Evolutionary conservation across 768 basidiomycete genomes (phyloP), one percentile per base, ranked within the genome.

Genomic region (Suillus decipiens): DNA sequence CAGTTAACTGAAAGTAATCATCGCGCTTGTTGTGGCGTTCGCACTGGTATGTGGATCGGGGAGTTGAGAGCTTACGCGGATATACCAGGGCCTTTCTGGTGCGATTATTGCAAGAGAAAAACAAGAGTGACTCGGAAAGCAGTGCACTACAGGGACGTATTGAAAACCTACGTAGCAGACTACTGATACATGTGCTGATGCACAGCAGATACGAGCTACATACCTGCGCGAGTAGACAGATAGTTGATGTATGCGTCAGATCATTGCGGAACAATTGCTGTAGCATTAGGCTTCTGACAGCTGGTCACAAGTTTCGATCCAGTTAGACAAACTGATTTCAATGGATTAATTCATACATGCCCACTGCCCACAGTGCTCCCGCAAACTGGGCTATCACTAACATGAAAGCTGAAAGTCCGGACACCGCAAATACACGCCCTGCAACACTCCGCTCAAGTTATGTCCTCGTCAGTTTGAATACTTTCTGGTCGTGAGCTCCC

Each of bases 341-440:
- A 39, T 39, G 10, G 3, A 36, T 50, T 10, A 5, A 57, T 31
- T 61, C 53, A 61, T 28, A 36, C 24, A 17, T 58, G 24, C 36
- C 12, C 60, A 24, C 37, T 58, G 17, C 60, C 60, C 60, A 56
- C 19, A 54, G 31, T 14, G 60, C 60, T 12, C 48, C 48, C 4
- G 37, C 60, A 19, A 60, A 22, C 50, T 60, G 59, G n/a, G 74
- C 47, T 36, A 73, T 53, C 31, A 75, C 67, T 56, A 73, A 51
- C 36, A 73, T 75, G 24, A 75, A 28, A 10, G 67, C 65, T n/a
- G 74, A 61, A 3, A 73, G 66, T 2, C 70, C 72, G 11, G 74
- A 67, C n/a, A 72, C 74, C 0, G 68, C 72, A 19, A 73, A 69
- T 11, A 67, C 70, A 10, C 72, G 72, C 59, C 72, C 53, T 15